Evolutionary conservation across 768 basidiomycete species (phyloP), one percentile per base, ranked within the genome.

Genomic region (Leucocoprinus leucothites): DNA sequence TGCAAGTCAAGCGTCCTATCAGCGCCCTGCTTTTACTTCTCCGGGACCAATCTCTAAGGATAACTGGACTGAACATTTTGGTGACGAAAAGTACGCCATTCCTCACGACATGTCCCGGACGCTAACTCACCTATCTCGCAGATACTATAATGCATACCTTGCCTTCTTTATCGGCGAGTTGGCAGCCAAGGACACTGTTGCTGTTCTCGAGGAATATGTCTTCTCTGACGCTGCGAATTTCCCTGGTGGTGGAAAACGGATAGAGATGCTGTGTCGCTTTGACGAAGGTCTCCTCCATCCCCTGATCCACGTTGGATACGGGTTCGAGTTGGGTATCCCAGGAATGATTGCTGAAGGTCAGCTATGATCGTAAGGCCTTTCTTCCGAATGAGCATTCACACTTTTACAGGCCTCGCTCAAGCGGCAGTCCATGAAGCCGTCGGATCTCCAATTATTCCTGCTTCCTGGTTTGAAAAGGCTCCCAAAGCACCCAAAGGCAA

Each of bases 331-430:
- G 56, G 72, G 64, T 2, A 51, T 85, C 18, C 76, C 80, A 6
- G 87, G 86, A 0, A 64, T 86, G 44, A 66, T 81, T 2, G 81
- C 79, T 0, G 86, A 89, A 73, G 87, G 87, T 86, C 53, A 24
- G 16, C 57, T 22, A 16, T 1, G 24, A 35, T 42, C 40, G 18
- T 24, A 9, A 36, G 19, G 16, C 55, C 7, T 16, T 5, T n/a
- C 26, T 26, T 45, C 22, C 25, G 18, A 31, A 51, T 18, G 13
- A 9, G 47, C 36, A 5, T 31, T 11, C 11, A 31, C 5, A 31
- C 6, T 31, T 5, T 31, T 31, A 5, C 47, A 85, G 86, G 84
- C 26, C 72, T 87, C 3, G 83, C 85, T 0, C 75, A 80, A 67
- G 66, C 80, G 0, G 78, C 82, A 3, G 77, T 82, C 7, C 80